These are phyloP conservation scores for Entomophthora muscae DNA, from an alignment of 371 early-diverging fungal species.

Conservation along the genomic window DNA sequence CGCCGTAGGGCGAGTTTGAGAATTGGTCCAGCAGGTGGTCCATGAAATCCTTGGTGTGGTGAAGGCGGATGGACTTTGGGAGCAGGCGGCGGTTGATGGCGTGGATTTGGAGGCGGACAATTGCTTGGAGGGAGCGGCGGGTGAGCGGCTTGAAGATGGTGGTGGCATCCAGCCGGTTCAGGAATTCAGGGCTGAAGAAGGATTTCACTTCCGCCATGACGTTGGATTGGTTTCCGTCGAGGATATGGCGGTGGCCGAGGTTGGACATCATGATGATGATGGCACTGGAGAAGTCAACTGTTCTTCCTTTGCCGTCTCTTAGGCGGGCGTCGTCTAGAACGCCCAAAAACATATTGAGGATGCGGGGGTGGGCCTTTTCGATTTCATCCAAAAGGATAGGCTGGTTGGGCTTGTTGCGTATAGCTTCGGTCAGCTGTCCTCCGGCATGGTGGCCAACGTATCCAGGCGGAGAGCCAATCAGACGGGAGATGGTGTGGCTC, in stretches of 20 bases:
- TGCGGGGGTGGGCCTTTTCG: constrained; percentile 68
- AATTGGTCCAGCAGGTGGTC: no score
- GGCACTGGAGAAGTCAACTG: constrained; percentile 78
- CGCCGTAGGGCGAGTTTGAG: no score
- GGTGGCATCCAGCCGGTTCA: constrained; percentile 71
- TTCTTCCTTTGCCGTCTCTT: constrained; percentile 69
- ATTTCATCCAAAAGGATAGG: constrained; percentile 85
- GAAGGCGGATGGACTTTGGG: no score
- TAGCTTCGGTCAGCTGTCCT: constrained; percentile 78
- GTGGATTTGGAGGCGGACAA: no score
- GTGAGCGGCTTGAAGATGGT: constrained; percentile 53
- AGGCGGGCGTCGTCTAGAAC: constrained; percentile 83
- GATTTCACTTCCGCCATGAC: constrained; percentile 39
- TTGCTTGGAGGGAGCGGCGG: no score
- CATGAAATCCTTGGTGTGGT: no score
- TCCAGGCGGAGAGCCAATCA: constrained; percentile 84
- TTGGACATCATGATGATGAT: constrained; percentile 87
- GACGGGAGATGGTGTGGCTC: constrained; percentile 42
- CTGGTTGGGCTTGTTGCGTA: constrained; percentile 70
- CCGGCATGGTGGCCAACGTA: constrained; percentile 71
- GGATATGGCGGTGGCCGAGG: constrained; percentile 50
- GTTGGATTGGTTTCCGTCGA: constrained; percentile 29
- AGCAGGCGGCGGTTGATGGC: no score
- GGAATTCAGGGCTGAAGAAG: constrained; percentile 61
- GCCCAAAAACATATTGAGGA: constrained; percentile 55